phyloP scores from a whole-genome alignment of 139 green algal species.

The Bryopsis sp. region DNA sequence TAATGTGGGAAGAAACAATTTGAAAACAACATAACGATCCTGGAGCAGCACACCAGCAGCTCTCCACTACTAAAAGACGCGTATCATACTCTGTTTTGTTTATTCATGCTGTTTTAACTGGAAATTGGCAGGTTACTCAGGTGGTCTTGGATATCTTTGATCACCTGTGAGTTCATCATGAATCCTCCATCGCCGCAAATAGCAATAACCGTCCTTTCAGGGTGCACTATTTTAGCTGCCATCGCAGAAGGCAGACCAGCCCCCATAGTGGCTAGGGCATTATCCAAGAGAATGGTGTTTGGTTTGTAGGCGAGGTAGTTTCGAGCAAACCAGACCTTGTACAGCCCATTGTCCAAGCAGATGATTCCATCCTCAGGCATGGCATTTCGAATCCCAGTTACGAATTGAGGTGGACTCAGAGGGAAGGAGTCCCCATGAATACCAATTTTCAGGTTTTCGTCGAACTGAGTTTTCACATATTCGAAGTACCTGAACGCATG shows the following conservation, averaged over 20 bases:
- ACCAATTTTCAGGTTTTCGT: conserved; percentile 19
- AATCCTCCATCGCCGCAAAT: conserved; percentile 34
- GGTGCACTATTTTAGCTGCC: conserved; percentile 28
- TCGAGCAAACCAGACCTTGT: conserved; percentile 37
- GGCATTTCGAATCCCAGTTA: conserved; percentile 15
- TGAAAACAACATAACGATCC: too few relatives aligned
- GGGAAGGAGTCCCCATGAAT: conserved; percentile 19
- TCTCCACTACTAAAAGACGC: too few relatives aligned
- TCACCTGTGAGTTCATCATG: conserved; percentile 31
- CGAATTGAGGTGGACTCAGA: conserved; percentile 26
- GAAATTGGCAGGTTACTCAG: too few relatives aligned
- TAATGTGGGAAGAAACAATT: too few relatives aligned
- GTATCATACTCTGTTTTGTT: too few relatives aligned
- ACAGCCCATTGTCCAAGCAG: conserved; percentile 34
- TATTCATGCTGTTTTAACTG: too few relatives aligned
- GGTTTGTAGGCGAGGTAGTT: conserved; percentile 29
- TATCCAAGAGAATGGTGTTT: conserved; percentile 37
- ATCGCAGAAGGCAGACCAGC: conserved; percentile 34
- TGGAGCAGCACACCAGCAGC: too few relatives aligned
- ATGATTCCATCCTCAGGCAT: conserved; percentile 29
- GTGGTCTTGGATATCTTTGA: neutral
- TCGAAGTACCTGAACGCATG: conserved; percentile 24
- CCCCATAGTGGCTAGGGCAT: conserved; percentile 37
- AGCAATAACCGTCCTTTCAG: conserved; percentile 31
- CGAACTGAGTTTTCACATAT: conserved; percentile 28